These are phyloP conservation scores for Colletotrichum gigasporum DNA, from an alignment of 2,329 filamentous ascomycete species.

Conservation along the genomic window DNA sequence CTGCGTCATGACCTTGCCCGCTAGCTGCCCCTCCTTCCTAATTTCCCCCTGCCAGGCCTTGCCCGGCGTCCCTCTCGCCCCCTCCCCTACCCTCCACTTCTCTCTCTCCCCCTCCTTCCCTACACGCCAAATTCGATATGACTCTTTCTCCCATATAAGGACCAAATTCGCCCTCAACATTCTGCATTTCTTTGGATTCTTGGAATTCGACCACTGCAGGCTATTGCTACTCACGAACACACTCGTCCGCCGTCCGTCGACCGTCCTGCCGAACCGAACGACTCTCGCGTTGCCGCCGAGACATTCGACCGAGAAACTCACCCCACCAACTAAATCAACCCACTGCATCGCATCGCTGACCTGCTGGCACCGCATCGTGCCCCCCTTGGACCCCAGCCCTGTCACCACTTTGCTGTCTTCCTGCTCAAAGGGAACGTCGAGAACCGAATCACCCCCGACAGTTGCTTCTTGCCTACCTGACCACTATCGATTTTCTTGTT, in stretches of 20 bases:
- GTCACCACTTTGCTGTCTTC: conserved; percentile 21
- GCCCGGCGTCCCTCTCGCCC: conserved; percentile 31
- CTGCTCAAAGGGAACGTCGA: conserved; percentile 25
- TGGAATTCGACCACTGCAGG: background rate
- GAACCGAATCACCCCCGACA: conserved; percentile 10
- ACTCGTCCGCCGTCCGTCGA: background rate
- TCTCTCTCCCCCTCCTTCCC: conserved; percentile 20
- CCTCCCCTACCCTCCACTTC: conserved; percentile 29
- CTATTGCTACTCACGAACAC: background rate
- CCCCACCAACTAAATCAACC: conserved; percentile 22
- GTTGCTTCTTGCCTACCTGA: background rate
- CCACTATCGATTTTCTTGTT: conserved; percentile 12
- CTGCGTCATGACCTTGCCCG: conserved; percentile 31
- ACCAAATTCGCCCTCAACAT: conserved; percentile 14
- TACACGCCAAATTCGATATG: conserved; percentile 5
- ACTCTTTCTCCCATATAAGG: conserved; percentile 22
- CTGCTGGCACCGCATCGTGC: conserved; percentile 3
- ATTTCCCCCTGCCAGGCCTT: conserved; percentile 30
- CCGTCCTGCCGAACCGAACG: background rate
- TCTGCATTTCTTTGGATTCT: background rate
- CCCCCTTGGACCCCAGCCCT: conserved; percentile 7
- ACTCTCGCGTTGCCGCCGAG: background rate
- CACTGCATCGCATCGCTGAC: conserved; percentile 22
- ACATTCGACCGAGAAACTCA: conserved; percentile 6
- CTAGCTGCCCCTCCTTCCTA: conserved; percentile 33